A percentile compares a stretch with the other conserved stretches of the same genome.
phyloP scores from a whole-genome alignment of 352 stramenopile genomes.

The Phytopythium chamaehyphon region DNA sequence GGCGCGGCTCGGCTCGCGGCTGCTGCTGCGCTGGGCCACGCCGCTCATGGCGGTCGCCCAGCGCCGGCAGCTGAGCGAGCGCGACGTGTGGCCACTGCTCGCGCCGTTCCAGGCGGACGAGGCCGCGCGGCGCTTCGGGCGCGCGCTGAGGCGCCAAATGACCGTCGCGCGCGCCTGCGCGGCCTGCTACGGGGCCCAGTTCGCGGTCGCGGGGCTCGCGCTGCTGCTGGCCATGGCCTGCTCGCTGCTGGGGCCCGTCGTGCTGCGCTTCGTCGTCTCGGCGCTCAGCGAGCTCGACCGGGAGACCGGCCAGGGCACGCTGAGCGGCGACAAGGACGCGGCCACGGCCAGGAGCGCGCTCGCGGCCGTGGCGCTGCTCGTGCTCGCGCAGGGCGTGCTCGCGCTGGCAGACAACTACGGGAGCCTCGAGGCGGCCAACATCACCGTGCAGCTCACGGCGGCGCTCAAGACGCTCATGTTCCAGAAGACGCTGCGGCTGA shows the following conservation, averaged over 20 bases:
- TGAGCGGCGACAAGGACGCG: no score
- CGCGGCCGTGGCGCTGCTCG: conserved; percentile 2
- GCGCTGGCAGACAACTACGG: conserved; percentile 45
- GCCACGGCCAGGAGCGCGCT: no score
- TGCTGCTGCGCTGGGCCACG: conserved; percentile 38
- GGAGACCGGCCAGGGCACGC: conserved; percentile 1
- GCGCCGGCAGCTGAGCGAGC: conserved; percentile 27
- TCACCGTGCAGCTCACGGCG: conserved; percentile 50
- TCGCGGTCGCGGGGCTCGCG: conserved; percentile 31
- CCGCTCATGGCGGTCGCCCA: conserved; percentile 38
- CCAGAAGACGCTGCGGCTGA: conserved; percentile 47
- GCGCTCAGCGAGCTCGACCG: conserved; percentile 12
- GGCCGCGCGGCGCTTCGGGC: conserved; percentile 16
- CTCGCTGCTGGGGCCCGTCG: conserved; percentile 41
- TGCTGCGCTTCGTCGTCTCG: conserved; percentile 36
- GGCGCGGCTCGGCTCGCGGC: conserved; percentile 24
- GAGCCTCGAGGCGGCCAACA: conserved; percentile 37
- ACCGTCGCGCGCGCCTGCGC: conserved; percentile 28
- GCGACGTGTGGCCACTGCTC: conserved; percentile 38
- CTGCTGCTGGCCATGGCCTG: conserved; percentile 41
- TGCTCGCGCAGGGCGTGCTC: conserved; percentile 47
- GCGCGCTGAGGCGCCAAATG: conserved; percentile 13
- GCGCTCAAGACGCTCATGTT: conserved; percentile 52
- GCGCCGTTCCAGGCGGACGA: conserved; percentile 19
- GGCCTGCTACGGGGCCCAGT: conserved; percentile 26